Base-by-base conservation (phyloP, 306 rosid species). In the Pterocarpus macrocarpus region DNA sequence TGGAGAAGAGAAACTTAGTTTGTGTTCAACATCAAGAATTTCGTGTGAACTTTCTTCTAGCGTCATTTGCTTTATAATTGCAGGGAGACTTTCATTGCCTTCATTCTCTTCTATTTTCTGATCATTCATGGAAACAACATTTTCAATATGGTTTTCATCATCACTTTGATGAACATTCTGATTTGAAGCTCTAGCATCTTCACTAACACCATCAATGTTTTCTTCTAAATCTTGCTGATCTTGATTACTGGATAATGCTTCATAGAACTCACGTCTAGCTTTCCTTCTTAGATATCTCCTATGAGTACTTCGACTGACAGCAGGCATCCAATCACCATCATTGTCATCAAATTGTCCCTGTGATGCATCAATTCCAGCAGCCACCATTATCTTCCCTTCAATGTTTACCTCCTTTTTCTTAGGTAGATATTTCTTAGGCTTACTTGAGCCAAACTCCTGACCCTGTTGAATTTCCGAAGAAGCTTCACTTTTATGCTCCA, bases 251-350 rank as follows among this genome's bases (percentile, higher is more conserved):
- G 90, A 78, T 16, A 87, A 73, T 3, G 88, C 77, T 4, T 88
- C 90, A 64, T 76, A 64, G 58, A 84, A 43, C 63, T 90, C 91
- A 0, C 93, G 94, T 59, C 85, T 92, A 76, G 99, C 91, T 87
- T 93, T 88, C 84, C 99, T 90, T 85, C 97, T 87, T 17, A 90
- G 78, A 82, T 38, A 92, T 80, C 94, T 89, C 86, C 99, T 91
- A 73, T 90, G 97, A 39, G 99, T 91, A 82, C 97, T 96, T 56
- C 94, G 86, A 83, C 98, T 87, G 45, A 93, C 97, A 49, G 98
- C 97, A 57, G 97, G 96, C 88, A 83, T 85, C 99, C 97, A 96
- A 73, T 93, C 92, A 58, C 89, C 94, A 44, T 74, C 91, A 84
- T 81, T 76, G 45, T 80, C 94, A 81, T 92, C 92, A 76, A 72